Conservation (phyloP, 2,329 filamentous ascomycete species). For the Hypoxylon sp. region DNA sequence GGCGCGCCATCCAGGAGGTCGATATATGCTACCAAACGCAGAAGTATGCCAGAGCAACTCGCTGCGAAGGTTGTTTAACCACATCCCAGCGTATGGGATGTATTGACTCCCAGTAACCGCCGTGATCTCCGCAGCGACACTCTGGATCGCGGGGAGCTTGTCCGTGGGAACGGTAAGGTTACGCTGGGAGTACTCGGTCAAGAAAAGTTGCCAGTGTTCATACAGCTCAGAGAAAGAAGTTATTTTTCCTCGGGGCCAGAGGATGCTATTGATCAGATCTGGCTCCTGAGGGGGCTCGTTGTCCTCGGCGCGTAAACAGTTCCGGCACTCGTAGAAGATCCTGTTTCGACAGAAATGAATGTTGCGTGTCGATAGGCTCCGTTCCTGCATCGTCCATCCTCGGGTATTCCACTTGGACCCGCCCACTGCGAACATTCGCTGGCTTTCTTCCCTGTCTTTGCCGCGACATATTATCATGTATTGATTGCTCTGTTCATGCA, state of each 20-base stretch:
- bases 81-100: slow-evolving; percentile 30
- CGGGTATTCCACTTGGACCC: slow-evolving; percentile 33
- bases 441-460: slow-evolving; percentile 4
- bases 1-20: slow-evolving; percentile 22
- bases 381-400: slow-evolving; percentile 36
- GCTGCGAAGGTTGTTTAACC: slow-evolving; percentile 16
- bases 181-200: slow-evolving; percentile 20
- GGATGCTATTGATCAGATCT: slow-evolving; percentile 9
- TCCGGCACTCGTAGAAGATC: slow-evolving; percentile 34
- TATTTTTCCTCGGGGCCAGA: slow-evolving; percentile 23
- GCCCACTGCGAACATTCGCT: slow-evolving; percentile 22
- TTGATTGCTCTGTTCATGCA: neutral
- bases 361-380: slow-evolving; percentile 31
- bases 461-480: slow-evolving; percentile 1
- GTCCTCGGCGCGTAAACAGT: slow-evolving; percentile 27
- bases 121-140: slow-evolving; percentile 29
- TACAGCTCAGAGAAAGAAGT: slow-evolving; percentile 6
- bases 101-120: slow-evolving; percentile 17
- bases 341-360: slow-evolving; percentile 34
- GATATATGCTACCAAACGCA: slow-evolving; percentile 1
- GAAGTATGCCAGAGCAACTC: slow-evolving; percentile 28
- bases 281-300: slow-evolving; percentile 26
- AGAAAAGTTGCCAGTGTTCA: slow-evolving; percentile 12
- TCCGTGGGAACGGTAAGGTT: slow-evolving; percentile 21
- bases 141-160: slow-evolving; percentile 33